These are phyloP conservation scores for Phytophthora palmivora DNA, from an alignment of 352 stramenopile genomes.

Conservation along the genomic window DNA sequence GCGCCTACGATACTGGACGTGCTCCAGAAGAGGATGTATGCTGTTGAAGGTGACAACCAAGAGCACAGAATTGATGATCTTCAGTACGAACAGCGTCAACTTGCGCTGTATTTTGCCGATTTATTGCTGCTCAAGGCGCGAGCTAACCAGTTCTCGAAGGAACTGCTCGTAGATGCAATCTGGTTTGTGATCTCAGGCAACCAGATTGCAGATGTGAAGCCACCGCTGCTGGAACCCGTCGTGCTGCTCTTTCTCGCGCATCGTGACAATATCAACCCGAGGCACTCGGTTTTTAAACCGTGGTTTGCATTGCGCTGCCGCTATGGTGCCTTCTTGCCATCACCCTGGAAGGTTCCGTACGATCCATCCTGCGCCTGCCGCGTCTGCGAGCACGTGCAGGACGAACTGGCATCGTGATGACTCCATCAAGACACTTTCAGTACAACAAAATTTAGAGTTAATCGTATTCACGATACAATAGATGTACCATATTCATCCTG, in stretches of 20 bases:
- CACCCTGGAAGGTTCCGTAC: slow-evolving; percentile 67
- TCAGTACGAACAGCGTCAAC: slow-evolving; percentile 40
- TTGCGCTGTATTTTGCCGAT: slow-evolving; percentile 69
- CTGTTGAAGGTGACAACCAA: slow-evolving; percentile 14
- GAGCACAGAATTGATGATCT: slow-evolving; percentile 14
- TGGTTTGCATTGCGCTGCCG: slow-evolving; percentile 77
- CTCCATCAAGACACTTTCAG: neutral
- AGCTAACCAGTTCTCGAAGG: slow-evolving; percentile 48
- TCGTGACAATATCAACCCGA: slow-evolving; percentile 73
- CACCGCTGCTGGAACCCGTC: slow-evolving; percentile 55
- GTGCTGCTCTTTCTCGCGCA: slow-evolving; percentile 70
- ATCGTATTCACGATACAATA: slow-evolving; percentile 25
- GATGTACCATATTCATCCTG: slow-evolving; percentile 26
- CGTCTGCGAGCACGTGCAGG: slow-evolving; percentile 59
- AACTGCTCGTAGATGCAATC: slow-evolving; percentile 63
- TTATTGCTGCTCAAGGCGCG: slow-evolving; percentile 58
- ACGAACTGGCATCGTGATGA: slow-evolving; percentile 26
- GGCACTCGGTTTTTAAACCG: slow-evolving; percentile 50
- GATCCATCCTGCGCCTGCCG: slow-evolving; percentile 59
- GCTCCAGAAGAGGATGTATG: slow-evolving; percentile 55
- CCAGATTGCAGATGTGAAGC: slow-evolving; percentile 54
- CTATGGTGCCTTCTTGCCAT: slow-evolving; percentile 51
- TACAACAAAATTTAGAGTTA: slow-evolving; percentile 14
- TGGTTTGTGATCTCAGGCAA: slow-evolving; percentile 62
- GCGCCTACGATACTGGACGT: slow-evolving; percentile 49